Base-by-base conservation (phyloP, 1,284 basidiomycete genomes). In the Paramarasmius palmivorus region DNA sequence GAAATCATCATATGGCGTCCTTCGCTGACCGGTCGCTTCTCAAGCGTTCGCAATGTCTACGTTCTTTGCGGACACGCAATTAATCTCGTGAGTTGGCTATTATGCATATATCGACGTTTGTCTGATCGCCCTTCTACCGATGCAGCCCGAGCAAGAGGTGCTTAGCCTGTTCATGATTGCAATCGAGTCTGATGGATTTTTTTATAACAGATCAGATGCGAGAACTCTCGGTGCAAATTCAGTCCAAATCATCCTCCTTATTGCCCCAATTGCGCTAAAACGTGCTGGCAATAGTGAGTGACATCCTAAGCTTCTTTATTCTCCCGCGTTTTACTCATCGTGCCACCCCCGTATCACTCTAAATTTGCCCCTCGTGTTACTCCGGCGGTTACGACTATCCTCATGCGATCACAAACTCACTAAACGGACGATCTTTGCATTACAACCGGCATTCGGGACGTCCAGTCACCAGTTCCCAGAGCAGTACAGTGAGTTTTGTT, bases 221-320 rank as follows among this genome's bases (percentile, higher is more conserved):
- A 72, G 12, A 71, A 65, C 50, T 54, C 57, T 14, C 65, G 65
- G 45, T 82, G 79, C 65, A 75, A 68, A 58, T 77, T 81, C 57
- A 82, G 81, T 44, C 70, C 75, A 0, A 67, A 63, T 50, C 79
- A 82, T 55, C 75, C 78, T 0, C 60, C 51, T 3, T 66, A 59
- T 47, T 82, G 81, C 51, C 72, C 73, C 1, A 56, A 48, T 17
- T 82, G 79, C 63, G 74, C 58, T 44, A 63, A 65, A 45, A 77
- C 74, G 1, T 82, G 80, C 51, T 68, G 67, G 57, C 81, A 82
- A 64, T 77, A 76, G 81, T 82, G 57, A 50, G 74, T 68, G 46
- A 32, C 36, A 37, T 56, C 1, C 35, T 51, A 35, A 40, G 15
- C 47, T 32, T 47, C 45, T 47, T 41, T 38, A 38, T 34, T 42